A percentile compares a stretch with the other conserved stretches of the same genome.
Evolutionary conservation across 2,329 filamentous ascomycete species (phyloP).

Genomic region (Ophiocordyceps camponoti-saundersi): DNA sequence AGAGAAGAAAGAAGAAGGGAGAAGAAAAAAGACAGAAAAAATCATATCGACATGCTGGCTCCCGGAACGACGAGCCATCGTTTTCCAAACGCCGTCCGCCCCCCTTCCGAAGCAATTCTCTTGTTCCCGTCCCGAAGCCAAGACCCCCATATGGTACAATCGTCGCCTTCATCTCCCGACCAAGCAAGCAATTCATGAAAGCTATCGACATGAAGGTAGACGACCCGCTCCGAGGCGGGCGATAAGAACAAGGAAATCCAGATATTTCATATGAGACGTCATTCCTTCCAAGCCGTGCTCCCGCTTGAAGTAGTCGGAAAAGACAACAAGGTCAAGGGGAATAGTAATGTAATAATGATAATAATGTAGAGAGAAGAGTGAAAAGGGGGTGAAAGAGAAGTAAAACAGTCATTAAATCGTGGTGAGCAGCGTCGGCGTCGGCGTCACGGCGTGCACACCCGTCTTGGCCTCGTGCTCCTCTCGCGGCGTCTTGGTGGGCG

Average conservation of each 20-base stretch:
- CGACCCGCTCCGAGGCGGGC: neutral
- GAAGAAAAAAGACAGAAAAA: neutral
- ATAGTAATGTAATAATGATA: too few species aligned
- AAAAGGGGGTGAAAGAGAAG: neutral
- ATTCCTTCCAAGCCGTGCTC: neutral
- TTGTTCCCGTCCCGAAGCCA: too few species aligned
- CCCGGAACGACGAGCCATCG: neutral
- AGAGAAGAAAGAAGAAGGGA: too few species aligned
- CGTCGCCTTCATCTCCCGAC: neutral
- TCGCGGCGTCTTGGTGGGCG: conserved; percentile 11
- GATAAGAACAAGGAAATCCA: neutral
- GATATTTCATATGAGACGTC: neutral
- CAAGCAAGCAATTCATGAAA: neutral
- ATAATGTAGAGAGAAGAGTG: neutral
- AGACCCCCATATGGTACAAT: neutral
- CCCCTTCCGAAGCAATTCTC: neutral
- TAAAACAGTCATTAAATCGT: neutral
- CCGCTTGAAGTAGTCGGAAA: neutral
- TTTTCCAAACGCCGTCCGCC: neutral
- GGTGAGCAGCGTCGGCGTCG: neutral
- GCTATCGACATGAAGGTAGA: neutral
- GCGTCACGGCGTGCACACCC: neutral
- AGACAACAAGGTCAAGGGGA: neutral
- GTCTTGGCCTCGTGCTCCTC: conserved; percentile 5
- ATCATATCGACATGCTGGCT: neutral